Evolutionary conservation across 140 eudicot species (phyloP), one percentile per base, ranked within the genome.

Genomic region (Cichorium intybus): DNA sequence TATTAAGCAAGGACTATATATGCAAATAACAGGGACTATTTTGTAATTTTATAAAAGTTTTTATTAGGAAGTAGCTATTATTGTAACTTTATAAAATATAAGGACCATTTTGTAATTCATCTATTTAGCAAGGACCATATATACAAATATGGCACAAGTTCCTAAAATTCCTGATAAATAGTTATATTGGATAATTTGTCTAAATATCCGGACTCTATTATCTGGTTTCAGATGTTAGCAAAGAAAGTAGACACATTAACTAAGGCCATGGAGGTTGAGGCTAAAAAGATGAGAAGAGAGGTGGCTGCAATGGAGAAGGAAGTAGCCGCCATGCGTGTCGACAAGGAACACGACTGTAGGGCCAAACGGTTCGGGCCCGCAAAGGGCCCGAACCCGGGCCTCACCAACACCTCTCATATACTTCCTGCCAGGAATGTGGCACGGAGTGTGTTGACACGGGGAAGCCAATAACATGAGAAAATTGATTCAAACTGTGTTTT

Each of bases 241-340:
- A 91, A 80, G 87, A 91, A 91, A 75, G 97, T 91, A 22, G 97
- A 91, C 43, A 91, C 97, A 5, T 71, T 91, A 78, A 82, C 91
- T 2, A 91, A 91, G 73, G 97, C 96, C 12, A 82, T 91, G 96
- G 97, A 91, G 77, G 95, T 91, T 70, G 97, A 91, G 77, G 97
- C 95, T 34, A 91, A 91, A 62, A 91, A 87, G 70, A 91, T 85
- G 95, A 81, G 97, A 75, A 79, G 97, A 24, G 96, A 91, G 68
- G 97, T 91, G 45, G 96, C 97, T 85, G 96, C 96, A 29, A 87
- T 91, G 96, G 97, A 91, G 84, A 91, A 91, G 78, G 97, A 91
- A 77, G 96, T 91, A 48, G 85, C 96, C 79, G 94, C 96, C 5
- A 91, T 91, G 90, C 97, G 96, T 17, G 82, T 85, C 0, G 92